phyloP scores from a whole-genome alignment of 805 yeast species.

The Cyberlindnera mycetangii region DNA sequence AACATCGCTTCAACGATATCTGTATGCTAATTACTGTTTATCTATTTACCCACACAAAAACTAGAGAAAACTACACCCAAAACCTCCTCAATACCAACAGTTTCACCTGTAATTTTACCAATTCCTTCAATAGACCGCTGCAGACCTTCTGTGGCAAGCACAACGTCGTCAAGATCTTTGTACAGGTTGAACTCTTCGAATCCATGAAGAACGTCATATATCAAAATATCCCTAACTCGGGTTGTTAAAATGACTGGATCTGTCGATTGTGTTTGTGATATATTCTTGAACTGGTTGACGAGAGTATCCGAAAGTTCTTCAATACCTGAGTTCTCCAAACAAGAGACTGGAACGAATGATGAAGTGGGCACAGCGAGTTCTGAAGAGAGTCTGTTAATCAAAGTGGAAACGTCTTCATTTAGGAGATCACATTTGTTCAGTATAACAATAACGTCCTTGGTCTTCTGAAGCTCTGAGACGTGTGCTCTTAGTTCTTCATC shows the following conservation, averaged over 20 bases:
- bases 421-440: conserved; percentile 62
- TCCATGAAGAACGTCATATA: conserved; percentile 74
- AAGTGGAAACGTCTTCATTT: conserved; percentile 13
- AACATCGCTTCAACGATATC: background rate
- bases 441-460: conserved; percentile 39
- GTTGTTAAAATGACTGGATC: conserved; percentile 74
- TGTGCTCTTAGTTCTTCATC: conserved; percentile 40
- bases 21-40: background rate
- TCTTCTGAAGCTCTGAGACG: conserved; percentile 29
- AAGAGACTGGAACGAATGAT: conserved; percentile 50
- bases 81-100: conserved; percentile 86
- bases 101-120: conserved; percentile 88
- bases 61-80: conserved; percentile 87
- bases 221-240: conserved; percentile 70
- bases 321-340: conserved; percentile 57
- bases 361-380: conserved; percentile 23
- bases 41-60: conserved; percentile 89
- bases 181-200: conserved; percentile 57
- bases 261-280: conserved; percentile 47
- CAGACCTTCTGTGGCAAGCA: conserved; percentile 75
- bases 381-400: conserved; percentile 24
- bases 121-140: conserved; percentile 77
- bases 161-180: conserved; percentile 61
- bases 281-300: conserved; percentile 41
- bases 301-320: conserved; percentile 41